Evolutionary conservation across 495 filamentous ascomycete species (phyloP), one percentile per base, ranked within the genome.

Genomic region (Copromyces sp.): DNA sequence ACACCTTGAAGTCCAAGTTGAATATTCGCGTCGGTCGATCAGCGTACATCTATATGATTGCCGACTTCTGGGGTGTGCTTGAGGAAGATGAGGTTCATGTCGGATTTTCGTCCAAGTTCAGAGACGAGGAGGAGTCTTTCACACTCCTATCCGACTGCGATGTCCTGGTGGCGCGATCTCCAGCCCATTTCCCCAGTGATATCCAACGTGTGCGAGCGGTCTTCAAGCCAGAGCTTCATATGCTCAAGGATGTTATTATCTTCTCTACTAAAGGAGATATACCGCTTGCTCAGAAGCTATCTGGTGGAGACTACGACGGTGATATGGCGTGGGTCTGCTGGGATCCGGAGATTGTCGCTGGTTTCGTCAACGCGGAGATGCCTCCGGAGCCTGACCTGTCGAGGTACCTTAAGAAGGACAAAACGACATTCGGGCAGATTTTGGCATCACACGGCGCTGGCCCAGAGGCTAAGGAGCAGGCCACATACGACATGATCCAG

Each of bases 301-400:
- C 93, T 4, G 95, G 95, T 16, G 95, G 95, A 9, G 95, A 99
- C 80, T 98, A 98, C 78, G 95, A 98, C 73, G 95, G 95, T 0
- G 95, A 99, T 75, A 90, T 86, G 47, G 92, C 90, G 0, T 95
- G 94, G 94, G 83, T 97, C 17, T 97, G 94, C 80, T 98, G 94
- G 94, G 94, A 98, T 72, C 84, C 85, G 3, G 82, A 82, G 1
- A 88, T 98, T 16, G 93, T 96, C 0, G 76, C 86, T 5, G 86
- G 83, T n/a, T 99, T 98, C 76, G 73, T 77, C 4, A 97, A 97
- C 76, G 89, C 91, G 6, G 81, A 85, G 1, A 81, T 89, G 35
- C 90, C 90, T 0, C 6, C 74, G 0, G 74, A 82, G n/a, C 85
- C 81, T 0, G 78, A 86, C 0, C 75, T 88, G 9, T 82, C 87